Conservation (phyloP, 2,329 filamentous ascomycete species). For the Alternaria ethzedia region DNA sequence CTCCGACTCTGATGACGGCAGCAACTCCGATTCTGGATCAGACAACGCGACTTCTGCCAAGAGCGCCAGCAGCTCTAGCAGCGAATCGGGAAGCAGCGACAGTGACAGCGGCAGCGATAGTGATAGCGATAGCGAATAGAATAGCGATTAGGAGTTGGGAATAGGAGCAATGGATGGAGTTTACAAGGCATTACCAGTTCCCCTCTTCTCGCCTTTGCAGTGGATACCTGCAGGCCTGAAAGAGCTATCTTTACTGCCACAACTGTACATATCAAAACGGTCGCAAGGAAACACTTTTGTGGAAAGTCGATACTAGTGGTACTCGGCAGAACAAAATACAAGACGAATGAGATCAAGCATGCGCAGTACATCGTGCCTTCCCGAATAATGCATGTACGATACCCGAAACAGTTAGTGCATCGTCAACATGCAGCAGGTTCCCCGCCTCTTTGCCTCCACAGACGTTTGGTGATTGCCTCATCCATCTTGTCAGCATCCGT, state of each 20-base stretch:
- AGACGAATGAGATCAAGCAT: not conserved
- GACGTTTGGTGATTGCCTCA: not conserved
- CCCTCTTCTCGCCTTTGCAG: not conserved
- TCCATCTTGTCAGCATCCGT: not conserved
- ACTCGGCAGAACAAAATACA: not conserved
- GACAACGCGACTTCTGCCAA: not conserved
- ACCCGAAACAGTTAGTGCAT: constrained; percentile 6
- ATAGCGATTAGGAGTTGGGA: not conserved
- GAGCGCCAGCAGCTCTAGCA: constrained; percentile 13
- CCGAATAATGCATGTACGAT: not conserved
- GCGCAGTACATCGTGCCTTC: not conserved
- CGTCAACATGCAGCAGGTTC: constrained; percentile 1
- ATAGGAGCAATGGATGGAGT: not conserved
- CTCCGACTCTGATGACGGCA: constrained; percentile 23
- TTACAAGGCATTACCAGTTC: not conserved
- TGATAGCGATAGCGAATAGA: constrained; percentile 12
- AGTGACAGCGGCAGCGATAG: constrained; percentile 18
- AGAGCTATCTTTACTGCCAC: not conserved
- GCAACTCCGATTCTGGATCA: constrained; percentile 4
- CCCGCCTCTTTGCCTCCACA: constrained; percentile 4
- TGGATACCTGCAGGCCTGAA: not conserved
- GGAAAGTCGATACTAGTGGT: not conserved
- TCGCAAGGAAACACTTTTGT: not conserved
- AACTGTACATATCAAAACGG: not conserved
- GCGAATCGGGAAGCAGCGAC: constrained; percentile 19